Base-by-base conservation (phyloP, 1,284 basidiomycete genomes). In the Irpex sp. region DNA sequence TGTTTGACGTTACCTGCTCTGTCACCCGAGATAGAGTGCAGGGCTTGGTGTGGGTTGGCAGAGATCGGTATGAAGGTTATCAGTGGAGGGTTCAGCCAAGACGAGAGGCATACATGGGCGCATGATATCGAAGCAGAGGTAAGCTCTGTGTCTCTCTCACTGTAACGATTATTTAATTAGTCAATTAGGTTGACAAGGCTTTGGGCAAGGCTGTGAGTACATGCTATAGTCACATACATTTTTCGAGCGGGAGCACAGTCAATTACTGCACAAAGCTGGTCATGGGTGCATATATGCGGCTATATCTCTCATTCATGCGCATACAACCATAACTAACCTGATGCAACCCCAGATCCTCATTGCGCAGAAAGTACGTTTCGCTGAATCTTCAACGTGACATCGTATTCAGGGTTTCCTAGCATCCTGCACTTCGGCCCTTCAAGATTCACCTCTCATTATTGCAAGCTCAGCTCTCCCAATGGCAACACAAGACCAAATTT, bases 21-120 rank as follows among this genome's bases (percentile, higher is more conserved):
- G 4, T 81, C 83, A 5, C 80, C 81, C 4, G 81, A 83, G 59
- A 73, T 87, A 5, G 88, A 91, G 68, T 89, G 87, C 68, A 76
- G 85, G 1, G 87, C 87, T 0, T 89, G 87, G 85, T 84, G 84
- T 0, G 81, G 81, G 1, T 68, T 90, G 1, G 88, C 84, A 0
- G 89, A 92, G 73, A 66, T 89, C 4, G 89, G 87, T 6, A 78
- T 90, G 71, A 77, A 77, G 66, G 79, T 84, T 55, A 76, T 83
- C 61, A 75, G 75, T 33, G 79, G 80, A 31, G 79, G 83, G 26
- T 76, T 81, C 61, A 75, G 74, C 58, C 68, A 74, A 50, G 70
- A 71, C 39, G 77, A 74, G 7, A 76, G 77, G 57, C 65, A 79
- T 69, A 59, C 69, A 35, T 81, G 83, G 85, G 76, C 82, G 5